Evolutionary conservation across 345 rosid species (phyloP).

Genomic region (Dipteronia dyeriana): DNA sequence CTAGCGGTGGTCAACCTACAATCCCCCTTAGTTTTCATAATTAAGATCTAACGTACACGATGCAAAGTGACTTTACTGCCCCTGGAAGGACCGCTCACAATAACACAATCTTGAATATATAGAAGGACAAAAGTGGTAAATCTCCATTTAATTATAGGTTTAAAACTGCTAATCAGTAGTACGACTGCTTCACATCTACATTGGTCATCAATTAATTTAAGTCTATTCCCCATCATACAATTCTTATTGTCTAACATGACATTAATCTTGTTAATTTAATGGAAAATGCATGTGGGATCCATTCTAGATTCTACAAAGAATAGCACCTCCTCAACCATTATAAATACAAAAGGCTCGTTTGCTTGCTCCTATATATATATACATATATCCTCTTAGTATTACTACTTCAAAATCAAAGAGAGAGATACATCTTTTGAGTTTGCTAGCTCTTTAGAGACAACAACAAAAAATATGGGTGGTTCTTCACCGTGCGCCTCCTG

Average conservation of each 20-base stretch:
- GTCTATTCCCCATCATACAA: not conserved
- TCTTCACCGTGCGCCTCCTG: conserved; percentile 89
- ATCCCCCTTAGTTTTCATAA: conserved; percentile 7
- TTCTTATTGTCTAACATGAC: not conserved
- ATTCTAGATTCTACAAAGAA: conserved; percentile 29
- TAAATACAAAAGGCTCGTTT: conserved; percentile 36
- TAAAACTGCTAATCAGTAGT: not conserved
- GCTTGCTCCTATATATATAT: not conserved
- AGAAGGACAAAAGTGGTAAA: conserved; percentile 17
- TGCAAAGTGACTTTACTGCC: conserved; percentile 18
- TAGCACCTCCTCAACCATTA: conserved; percentile 30
- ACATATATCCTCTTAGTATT: not conserved
- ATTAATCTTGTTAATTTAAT: conserved; percentile 1
- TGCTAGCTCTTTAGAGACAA: not conserved
- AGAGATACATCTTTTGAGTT: not conserved
- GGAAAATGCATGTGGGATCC: conserved; percentile 35
- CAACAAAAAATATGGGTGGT: conserved; percentile 41
- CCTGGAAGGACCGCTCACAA: not conserved
- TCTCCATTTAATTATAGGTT: not conserved
- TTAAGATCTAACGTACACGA: not conserved
- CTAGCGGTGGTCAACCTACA: conserved; percentile 53
- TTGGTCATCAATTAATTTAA: not conserved
- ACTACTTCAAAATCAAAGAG: not conserved
- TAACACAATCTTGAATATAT: not conserved
- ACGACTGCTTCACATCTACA: not conserved